phyloP scores from a whole-genome alignment of 768 basidiomycete genomes.

The Suillus subaureus region DNA sequence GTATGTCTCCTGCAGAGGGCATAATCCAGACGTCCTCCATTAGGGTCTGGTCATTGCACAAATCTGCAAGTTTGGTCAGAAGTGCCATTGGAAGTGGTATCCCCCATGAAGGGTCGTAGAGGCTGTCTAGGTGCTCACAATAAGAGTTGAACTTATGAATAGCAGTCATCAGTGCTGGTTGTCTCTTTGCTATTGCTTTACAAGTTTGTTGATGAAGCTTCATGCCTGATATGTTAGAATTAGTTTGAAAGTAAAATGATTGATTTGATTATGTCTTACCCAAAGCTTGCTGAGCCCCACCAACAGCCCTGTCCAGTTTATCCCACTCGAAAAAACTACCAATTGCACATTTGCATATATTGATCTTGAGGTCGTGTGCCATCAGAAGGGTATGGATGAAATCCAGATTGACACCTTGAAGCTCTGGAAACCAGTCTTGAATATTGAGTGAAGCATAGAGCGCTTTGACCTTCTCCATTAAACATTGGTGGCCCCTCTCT shows the following conservation, averaged over 20 bases:
- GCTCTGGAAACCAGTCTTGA: conserved; percentile 12
- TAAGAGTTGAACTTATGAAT: conserved; percentile 33
- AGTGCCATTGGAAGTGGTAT: conserved; percentile 38
- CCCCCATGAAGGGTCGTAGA: conserved; percentile 23
- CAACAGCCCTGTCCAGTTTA: conserved; percentile 17
- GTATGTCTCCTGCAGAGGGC: conserved; percentile 14
- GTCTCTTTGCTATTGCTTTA: too few relatives aligned
- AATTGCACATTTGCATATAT: conserved; percentile 27
- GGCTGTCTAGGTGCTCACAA: conserved; percentile 23
- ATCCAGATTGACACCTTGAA: conserved; percentile 11
- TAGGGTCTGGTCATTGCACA: conserved; percentile 21
- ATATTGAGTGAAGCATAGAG: conserved; percentile 17
- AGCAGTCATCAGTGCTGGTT: conserved; percentile 17
- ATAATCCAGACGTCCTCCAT: conserved; percentile 43
- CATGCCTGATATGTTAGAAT: conserved; percentile 21
- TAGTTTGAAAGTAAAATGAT: neutral
- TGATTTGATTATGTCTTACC: conserved; percentile 24
- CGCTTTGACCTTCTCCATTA: conserved; percentile 9
- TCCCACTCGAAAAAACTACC: conserved; percentile 31
- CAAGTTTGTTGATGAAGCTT: too few relatives aligned
- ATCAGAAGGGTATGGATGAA: conserved; percentile 12
- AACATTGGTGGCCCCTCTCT: conserved; percentile 2
- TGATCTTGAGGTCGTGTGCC: conserved; percentile 27
- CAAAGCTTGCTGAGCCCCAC: conserved; percentile 20
- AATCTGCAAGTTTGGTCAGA: conserved; percentile 28